Percentiles rank a stretch among this genome's conserved stretches.
Evolutionary conservation across 2,329 filamentous ascomycete genomes (phyloP).

Genomic region (Paradendryphiella salina): DNA sequence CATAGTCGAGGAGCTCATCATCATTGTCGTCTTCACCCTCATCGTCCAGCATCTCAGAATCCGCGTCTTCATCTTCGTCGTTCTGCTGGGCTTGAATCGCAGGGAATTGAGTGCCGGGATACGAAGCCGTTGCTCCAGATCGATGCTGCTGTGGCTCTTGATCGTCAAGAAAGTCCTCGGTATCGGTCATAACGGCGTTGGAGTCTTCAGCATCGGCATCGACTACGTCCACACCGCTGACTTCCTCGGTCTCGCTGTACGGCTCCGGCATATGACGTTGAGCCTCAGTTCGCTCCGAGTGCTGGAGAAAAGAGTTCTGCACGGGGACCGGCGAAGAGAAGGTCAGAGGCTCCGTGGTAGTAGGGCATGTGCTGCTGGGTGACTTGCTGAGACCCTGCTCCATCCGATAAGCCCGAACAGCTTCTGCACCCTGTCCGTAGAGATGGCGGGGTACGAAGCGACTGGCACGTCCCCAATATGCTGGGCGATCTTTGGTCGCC

Average conservation of each 20-base stretch:
- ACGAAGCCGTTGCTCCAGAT: constrained; percentile 1
- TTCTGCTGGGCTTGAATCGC: not conserved
- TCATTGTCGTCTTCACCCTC: constrained; percentile 6
- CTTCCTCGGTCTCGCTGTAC: constrained; percentile 17
- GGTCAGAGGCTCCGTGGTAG: constrained; percentile 25
- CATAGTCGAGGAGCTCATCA: constrained; percentile 10
- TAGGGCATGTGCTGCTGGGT: constrained; percentile 16
- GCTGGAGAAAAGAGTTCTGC: constrained; percentile 25
- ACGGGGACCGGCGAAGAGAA: constrained; percentile 32
- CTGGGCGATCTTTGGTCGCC: constrained; percentile 24
- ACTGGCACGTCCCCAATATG: constrained; percentile 38
- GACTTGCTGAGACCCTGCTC: constrained; percentile 25
- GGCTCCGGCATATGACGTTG: constrained; percentile 13
- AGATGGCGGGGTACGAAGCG: constrained; percentile 45
- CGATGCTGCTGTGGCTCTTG: constrained; percentile 8
- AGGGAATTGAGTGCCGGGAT: constrained; percentile 4
- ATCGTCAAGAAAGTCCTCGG: constrained; percentile 13
- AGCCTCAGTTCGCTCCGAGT: constrained; percentile 7
- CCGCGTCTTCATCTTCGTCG: constrained; percentile 15
- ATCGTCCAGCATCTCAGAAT: constrained; percentile 19
- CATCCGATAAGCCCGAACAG: constrained; percentile 33
- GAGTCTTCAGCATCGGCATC: constrained; percentile 16
- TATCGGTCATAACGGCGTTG: constrained; percentile 9
- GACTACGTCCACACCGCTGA: constrained; percentile 13
- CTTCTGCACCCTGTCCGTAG: constrained; percentile 42